A percentile compares a stretch with the other conserved stretches of the same genome.
phyloP scores from a whole-genome alignment of 495 filamentous ascomycete species.

The Tetracladium setigerum region DNA sequence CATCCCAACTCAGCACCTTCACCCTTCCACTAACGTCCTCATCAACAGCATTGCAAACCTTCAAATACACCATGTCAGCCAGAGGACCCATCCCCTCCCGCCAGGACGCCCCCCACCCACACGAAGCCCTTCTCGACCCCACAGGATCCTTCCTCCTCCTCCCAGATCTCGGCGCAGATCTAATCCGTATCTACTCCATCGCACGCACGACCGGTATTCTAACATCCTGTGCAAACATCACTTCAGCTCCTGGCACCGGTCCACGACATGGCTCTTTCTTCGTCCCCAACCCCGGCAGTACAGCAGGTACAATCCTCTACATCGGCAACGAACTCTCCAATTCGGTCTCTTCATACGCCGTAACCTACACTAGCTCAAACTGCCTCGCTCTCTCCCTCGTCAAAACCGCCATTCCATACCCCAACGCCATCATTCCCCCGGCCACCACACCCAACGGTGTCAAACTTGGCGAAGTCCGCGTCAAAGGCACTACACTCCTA shows the following conservation, averaged over 20 bases:
- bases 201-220: conserved; percentile 31
- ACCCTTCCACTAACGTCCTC: conserved; percentile 10
- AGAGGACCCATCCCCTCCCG: conserved; percentile 6
- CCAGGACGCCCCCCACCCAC: conserved; percentile 61
- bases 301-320: conserved; percentile 48
- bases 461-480: conserved; percentile 49
- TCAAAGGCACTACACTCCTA: conserved; percentile 47
- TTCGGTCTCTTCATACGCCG: conserved; percentile 47
- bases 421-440: too few species aligned
- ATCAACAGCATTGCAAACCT: conserved; percentile 1
- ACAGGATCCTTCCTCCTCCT: conserved; percentile 53
- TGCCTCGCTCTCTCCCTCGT: conserved; percentile 39
- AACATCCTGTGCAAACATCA: conserved; percentile 27
- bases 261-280: conserved; percentile 62
- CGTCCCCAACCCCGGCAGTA: conserved; percentile 20
- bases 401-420: conserved; percentile 36
- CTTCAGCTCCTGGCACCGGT: conserved; percentile 41
- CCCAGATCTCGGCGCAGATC: conserved; percentile 65
- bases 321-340: conserved; percentile 57
- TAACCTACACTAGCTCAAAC: conserved; percentile 39
- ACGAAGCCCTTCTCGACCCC: conserved; percentile 61
- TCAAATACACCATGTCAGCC: conserved; percentile 7
- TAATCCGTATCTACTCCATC: conserved; percentile 53
- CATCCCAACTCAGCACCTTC: conserved; percentile 9
- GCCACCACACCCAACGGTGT: conserved; percentile 28